phyloP scores from a whole-genome alignment of 1,284 basidiomycete genomes.

The Ustilago curta region DNA sequence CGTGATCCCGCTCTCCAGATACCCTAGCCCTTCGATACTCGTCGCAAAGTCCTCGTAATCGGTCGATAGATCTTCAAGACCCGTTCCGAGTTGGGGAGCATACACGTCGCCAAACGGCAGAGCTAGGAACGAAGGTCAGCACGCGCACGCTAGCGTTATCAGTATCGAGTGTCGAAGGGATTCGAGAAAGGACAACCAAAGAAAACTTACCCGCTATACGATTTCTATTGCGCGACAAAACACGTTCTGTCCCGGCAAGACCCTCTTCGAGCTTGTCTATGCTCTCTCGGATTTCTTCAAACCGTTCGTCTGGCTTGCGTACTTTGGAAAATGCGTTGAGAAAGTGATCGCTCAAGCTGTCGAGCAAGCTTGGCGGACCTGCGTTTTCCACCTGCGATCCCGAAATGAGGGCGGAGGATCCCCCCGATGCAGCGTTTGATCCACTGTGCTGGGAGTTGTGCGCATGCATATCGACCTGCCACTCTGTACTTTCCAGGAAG shows the following conservation, averaged over 20 bases:
- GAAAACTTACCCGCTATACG: slow-evolving; percentile 79
- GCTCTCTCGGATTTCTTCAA: slow-evolving; percentile 87
- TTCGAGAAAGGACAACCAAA: neutral
- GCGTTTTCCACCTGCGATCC: slow-evolving; percentile 41
- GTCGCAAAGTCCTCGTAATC: slow-evolving; percentile 98
- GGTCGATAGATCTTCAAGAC: slow-evolving; percentile 75
- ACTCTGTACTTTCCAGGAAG: slow-evolving; percentile 97
- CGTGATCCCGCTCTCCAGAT: slow-evolving; percentile 96
- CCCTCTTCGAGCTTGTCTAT: slow-evolving; percentile 97
- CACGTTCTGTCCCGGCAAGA: slow-evolving; percentile 78
- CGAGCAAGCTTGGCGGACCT: slow-evolving; percentile 69
- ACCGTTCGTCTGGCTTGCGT: slow-evolving; percentile 94
- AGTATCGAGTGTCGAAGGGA: slow-evolving; percentile 11
- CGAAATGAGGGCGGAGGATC: slow-evolving; percentile 16
- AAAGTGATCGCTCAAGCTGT: slow-evolving; percentile 93
- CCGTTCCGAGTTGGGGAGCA: slow-evolving; percentile 56
- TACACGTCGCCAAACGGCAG: slow-evolving; percentile 61
- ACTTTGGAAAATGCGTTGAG: slow-evolving; percentile 94
- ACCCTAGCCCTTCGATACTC: slow-evolving; percentile 93
- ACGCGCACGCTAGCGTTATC: slow-evolving; percentile 10
- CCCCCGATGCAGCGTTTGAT: slow-evolving; percentile 15
- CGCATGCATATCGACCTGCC: slow-evolving; percentile 73
- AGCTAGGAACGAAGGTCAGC: slow-evolving; percentile 50
- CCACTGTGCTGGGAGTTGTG: slow-evolving; percentile 52
- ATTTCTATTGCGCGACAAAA: slow-evolving; percentile 54